Evolutionary conservation across 129 eudicot genomes (phyloP), one percentile per base, ranked within the genome.

Genomic region (Rutidosis leptorrhynchoides): DNA sequence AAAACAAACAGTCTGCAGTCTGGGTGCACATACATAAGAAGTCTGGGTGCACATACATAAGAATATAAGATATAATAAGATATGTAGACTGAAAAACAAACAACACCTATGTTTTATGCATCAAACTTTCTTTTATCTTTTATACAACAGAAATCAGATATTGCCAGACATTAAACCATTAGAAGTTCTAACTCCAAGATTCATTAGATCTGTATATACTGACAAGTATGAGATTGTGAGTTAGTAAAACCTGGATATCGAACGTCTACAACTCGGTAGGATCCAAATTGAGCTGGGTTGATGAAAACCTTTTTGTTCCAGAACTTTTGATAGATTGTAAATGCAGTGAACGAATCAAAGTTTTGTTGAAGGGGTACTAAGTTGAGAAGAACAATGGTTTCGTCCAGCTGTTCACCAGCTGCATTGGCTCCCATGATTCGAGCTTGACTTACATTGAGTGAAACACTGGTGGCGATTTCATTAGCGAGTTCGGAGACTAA

Each of bases 361-460:
- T 75, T 77, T 43, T 56, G 74, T 6, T 26, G 69, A 10, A 77
- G 64, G 4, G 99, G 99, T 3, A 94, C 95, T 77, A 94, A 83
- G 70, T 89, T 79, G 63, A 94, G 57, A 2, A 84, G 83, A 72
- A 89, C 95, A 64, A 78, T 73, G 58, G 99, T 86, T 79, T 82
- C 69, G 61, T 89, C 90, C 8, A 76, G 91, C 79, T 85, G 85
- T 58, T 86, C 88, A 20, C 82, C 83, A 0, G 93, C 93, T 26
- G 88, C 95, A 81, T 94, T 82, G 67, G 99, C 96, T 78, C 99
- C 99, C 87, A 81, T 83, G 48, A 94, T 82, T 43, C 97, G 88
- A 16, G 93, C 93, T 84, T 94, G 99, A 56, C 88, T 86, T 68
- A 56, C 84, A 54, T 89, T 81, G 33, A 94, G 77, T 9, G 82